Conservation (phyloP, 441 rosid species). For the Brassica balearica region DNA sequence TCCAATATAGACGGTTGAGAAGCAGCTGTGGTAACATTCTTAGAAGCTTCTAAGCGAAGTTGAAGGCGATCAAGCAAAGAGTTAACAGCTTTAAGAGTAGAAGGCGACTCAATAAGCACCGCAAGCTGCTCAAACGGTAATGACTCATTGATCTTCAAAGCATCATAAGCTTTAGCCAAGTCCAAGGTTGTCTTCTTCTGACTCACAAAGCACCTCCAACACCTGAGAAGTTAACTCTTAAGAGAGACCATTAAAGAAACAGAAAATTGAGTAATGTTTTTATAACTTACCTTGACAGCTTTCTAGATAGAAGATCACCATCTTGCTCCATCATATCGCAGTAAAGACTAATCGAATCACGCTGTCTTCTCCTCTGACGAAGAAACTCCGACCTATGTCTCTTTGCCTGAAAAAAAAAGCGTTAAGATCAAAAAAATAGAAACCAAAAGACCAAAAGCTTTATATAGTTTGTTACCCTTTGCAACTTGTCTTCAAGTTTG, state of each 20-base stretch:
- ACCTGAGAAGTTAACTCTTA: slow-evolving; percentile 39
- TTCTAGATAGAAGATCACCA: slow-evolving; percentile 81
- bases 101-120: slow-evolving; percentile 64
- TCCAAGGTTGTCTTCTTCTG: slow-evolving; percentile 75
- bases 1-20: slow-evolving; percentile 52
- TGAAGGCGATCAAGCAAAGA: slow-evolving; percentile 82
- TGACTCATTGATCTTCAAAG: slow-evolving; percentile 65
- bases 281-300: slow-evolving; percentile 65
- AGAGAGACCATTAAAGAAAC: background rate
- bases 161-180: slow-evolving; percentile 72
- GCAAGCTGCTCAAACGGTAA: slow-evolving; percentile 95
- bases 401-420: slow-evolving; percentile 62
- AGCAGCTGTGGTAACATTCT: slow-evolving; percentile 34
- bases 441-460: slow-evolving; percentile 12
- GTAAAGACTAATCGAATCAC: slow-evolving; percentile 54
- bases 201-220: slow-evolving; percentile 82
- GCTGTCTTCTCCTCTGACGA: slow-evolving; percentile 80
- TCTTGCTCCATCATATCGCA: slow-evolving; percentile 65
- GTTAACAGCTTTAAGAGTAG: slow-evolving; percentile 66
- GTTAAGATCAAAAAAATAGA: slow-evolving; percentile 16
- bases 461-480: slow-evolving; percentile 54
- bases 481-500: slow-evolving; percentile 85
- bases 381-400: slow-evolving; percentile 90
- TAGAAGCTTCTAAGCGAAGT: slow-evolving; percentile 65
- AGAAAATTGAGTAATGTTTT: background rate